Evolutionary conservation across 331 rosid species (phyloP), one percentile per base, ranked within the genome.

Genomic region (Quercus lobata): DNA sequence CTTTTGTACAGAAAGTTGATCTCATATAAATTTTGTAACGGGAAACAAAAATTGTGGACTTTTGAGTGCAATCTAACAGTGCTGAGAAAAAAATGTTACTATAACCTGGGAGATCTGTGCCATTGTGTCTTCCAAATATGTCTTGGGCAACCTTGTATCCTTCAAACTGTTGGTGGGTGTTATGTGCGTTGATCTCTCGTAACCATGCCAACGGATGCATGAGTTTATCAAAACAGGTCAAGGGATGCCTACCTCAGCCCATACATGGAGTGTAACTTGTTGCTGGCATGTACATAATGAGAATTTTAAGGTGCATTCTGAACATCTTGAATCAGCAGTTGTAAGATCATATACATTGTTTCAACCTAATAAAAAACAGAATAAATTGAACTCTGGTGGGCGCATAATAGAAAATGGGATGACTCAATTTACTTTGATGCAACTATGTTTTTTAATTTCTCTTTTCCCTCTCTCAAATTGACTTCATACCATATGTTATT

Each of bases 1-100:
- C 46, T 61, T 57, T 32, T 85, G 82, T 79, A 80, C 89, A 84
- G 89, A 54, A 76, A 84, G 76, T 78, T 88, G n/a, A 69, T 84
- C 83, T 79, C 71, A 61, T 79, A 32, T 71, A 74, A 83, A 81
- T 85, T 84, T 90, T 92, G 82, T 32, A 78, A 58, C 81, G 44
- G 72, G 74, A 74, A 70, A 61, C 57, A 52, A 34, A 22, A 72
- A 21, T 68, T 74, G 76, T 37, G 61, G 41, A 55, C 65, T 53
- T 57, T 69, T 30, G 29, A 4, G 8, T 66, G 37, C 60, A 76
- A 74, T 22, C 34, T 63, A 6, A 29, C 5, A 35, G 15, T 34
- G 29, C 25, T 9, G 15, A 19, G 53, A 68, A 19, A 68, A 10
- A 10, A 35, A 68, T 7, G 16, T 68, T 6, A 35, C 14, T 68